phyloP scores from a whole-genome alignment of 495 filamentous ascomycete genomes.

The Penicillium maclennaniae region DNA sequence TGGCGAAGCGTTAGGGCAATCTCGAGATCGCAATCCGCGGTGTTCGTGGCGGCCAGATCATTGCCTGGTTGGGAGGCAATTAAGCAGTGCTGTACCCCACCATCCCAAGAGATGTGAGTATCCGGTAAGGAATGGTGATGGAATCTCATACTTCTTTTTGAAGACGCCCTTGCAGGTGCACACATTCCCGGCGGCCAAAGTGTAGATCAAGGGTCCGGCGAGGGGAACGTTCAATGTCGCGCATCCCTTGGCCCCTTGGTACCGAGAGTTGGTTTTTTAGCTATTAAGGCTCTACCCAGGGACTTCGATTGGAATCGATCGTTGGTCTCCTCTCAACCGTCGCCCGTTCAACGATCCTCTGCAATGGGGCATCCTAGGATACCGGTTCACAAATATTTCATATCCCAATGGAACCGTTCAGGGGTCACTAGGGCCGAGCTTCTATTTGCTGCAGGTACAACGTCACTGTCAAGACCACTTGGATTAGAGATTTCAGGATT shows the following conservation, averaged over 20 bases:
- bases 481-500: neutral
- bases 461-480: neutral
- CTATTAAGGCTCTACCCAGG: conserved; percentile 19
- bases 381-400: neutral
- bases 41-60: conserved; percentile 15
- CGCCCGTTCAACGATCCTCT: conserved; percentile 1
- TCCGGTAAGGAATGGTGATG: conserved; percentile 23
- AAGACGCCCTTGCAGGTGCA: conserved; percentile 22
- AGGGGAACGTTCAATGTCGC: conserved; percentile 29
- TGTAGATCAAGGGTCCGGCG: conserved; percentile 27
- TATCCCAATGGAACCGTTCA: neutral
- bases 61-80: conserved; percentile 8
- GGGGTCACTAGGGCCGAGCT: neutral
- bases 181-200: conserved; percentile 13
- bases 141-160: conserved; percentile 11
- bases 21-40: conserved; percentile 11
- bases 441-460: neutral
- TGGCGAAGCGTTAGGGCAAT: conserved; percentile 8
- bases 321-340: neutral
- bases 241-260: conserved; percentile 28
- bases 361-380: neutral
- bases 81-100: conserved; percentile 13
- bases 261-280: conserved; percentile 14
- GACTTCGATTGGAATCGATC: neutral
- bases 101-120: conserved; percentile 12